Percentiles rank a stretch among this genome's conserved stretches.
These are phyloP conservation scores for Alternaria solani DNA, from an alignment of 2,329 filamentous ascomycete genomes.

Conservation along the genomic window DNA sequence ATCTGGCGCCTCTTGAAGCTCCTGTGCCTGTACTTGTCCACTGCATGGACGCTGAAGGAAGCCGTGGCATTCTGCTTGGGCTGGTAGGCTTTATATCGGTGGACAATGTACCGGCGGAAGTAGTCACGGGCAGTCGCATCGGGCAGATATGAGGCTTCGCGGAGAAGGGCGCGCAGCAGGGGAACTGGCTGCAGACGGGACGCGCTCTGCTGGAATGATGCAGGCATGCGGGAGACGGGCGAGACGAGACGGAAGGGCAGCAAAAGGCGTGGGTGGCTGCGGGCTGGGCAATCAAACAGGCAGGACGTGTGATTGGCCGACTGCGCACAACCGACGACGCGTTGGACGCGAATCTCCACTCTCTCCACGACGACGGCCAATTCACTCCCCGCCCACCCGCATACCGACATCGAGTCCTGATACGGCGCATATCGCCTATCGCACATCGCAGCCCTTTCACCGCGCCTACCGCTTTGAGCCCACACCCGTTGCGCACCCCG, in stretches of 20 bases:
- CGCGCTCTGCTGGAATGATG: conserved; percentile 20
- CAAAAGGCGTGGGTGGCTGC: conserved; percentile 4
- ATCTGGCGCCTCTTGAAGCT: conserved; percentile 31
- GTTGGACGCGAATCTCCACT: conserved; percentile 34
- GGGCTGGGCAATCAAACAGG: conserved; percentile 7
- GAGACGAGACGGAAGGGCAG: conserved; percentile 2
- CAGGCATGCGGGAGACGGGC: conserved; percentile 22
- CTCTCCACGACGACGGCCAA: conserved; percentile 27
- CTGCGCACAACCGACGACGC: conserved; percentile 27
- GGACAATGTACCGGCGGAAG: conserved; percentile 58
- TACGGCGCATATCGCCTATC: conserved; percentile 5
- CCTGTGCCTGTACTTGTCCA: conserved; percentile 29
- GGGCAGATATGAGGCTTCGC: conserved; percentile 68
- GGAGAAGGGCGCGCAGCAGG: conserved; percentile 64
- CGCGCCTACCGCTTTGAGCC: background rate
- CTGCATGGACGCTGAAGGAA: conserved; percentile 23
- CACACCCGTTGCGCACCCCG: conserved; percentile 2
- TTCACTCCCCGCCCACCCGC: conserved; percentile 26
- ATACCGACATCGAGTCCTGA: conserved; percentile 3
- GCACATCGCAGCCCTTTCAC: conserved; percentile 3
- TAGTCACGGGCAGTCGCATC: conserved; percentile 62
- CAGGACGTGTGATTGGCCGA: conserved; percentile 30
- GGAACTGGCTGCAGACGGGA: conserved; percentile 48
- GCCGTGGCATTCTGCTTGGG: conserved; percentile 35
- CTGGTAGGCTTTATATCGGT: conserved; percentile 58